Evolutionary conservation across 371 early-diverging fungal species (phyloP), one percentile per base, ranked within the genome.

Genomic region (Dentiscutata heterogama): DNA sequence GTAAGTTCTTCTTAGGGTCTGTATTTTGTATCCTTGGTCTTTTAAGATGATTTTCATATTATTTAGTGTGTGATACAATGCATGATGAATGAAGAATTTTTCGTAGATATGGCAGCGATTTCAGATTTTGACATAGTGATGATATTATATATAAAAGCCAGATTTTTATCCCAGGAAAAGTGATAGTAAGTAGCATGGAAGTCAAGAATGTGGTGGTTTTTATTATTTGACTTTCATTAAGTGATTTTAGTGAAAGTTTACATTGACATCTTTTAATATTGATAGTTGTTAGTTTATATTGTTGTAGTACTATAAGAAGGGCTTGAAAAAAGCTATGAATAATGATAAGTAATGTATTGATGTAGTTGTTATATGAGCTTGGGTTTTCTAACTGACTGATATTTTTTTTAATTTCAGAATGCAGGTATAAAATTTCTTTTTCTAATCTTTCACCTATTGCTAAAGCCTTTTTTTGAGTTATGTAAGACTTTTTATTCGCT

Each of bases 101-200:
- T 27, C 42, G 50, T 27, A 78, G n/a, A 18, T 16, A 54, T 65
- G 27, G 1, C 29, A 65, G 31, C 4, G 64, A 53, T 27, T 78
- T 78, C 8, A 22, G 63, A 35, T 74, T 74, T 31, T 74, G 29
- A 27, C 74, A 74, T 54, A 74, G 22, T 22, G 74, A 74, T 39
- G 74, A 74, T 31, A 74, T 53, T 0, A 74, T 74, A 8, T 56
- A 56, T 58, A 31, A 27, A 58, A 74, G 29, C 54, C 54, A 74
- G 14, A 74, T 54, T 51, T 51, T 74, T 25, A 29, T 54, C 13
- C 13, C 0, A 74, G 29, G 5, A n/a, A n/a, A n/a, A n/a, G n/a
- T n/a, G n/a, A n/a, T n/a, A n/a, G n/a, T n/a, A n/a, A n/a, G n/a
- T n/a, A 74, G 7, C 56, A 74, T 54, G 3, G 74, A 74, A 20